These are phyloP conservation scores for Colletotrichum lentis DNA, from an alignment of 2,329 filamentous ascomycete genomes.

Conservation along the genomic window DNA sequence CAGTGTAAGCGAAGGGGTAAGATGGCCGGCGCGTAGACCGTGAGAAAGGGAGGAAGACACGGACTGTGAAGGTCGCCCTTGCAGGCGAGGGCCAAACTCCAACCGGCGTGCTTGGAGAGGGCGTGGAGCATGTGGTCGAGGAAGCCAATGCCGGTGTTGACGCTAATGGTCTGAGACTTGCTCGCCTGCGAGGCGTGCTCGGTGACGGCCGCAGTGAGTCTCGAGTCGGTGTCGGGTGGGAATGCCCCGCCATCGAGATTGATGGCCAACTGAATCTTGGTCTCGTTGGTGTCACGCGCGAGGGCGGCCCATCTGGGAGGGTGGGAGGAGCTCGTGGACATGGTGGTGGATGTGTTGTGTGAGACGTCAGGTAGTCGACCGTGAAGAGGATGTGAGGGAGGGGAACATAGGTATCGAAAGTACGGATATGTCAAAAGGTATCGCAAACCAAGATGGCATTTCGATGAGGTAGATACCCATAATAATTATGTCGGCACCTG, in stretches of 20 bases:
- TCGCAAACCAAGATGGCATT: not conserved
- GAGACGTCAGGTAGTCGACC: not conserved
- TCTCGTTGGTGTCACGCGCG: slow-evolving; percentile 95
- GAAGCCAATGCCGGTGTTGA: slow-evolving; percentile 96
- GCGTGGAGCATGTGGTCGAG: slow-evolving; percentile 99
- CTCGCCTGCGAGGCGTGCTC: slow-evolving; percentile 86
- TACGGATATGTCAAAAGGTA: not conserved
- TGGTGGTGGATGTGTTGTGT: slow-evolving; percentile 10
- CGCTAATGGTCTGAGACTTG: slow-evolving; percentile 82
- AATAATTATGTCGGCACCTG: slow-evolving; percentile 21
- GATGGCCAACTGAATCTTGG: slow-evolving; percentile 90
- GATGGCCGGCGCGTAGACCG: not conserved
- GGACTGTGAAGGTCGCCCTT: slow-evolving; percentile 90
- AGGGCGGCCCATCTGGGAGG: slow-evolving; percentile 75
- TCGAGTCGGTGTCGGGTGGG: slow-evolving; percentile 68
- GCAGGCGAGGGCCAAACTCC: slow-evolving; percentile 85
- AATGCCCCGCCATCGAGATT: slow-evolving; percentile 91
- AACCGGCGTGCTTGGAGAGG: slow-evolving; percentile 92
- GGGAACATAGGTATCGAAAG: not conserved
- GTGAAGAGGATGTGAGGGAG: not conserved
- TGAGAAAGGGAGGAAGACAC: slow-evolving; percentile 45
- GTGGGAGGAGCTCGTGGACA: slow-evolving; percentile 32
- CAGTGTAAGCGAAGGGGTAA: slow-evolving; percentile 7
- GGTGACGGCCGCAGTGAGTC: slow-evolving; percentile 55
- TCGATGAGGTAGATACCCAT: not conserved